These are phyloP conservation scores for Dillenia suffruticosa DNA, from an alignment of 164 flowering plant species.

Conservation along the genomic window DNA sequence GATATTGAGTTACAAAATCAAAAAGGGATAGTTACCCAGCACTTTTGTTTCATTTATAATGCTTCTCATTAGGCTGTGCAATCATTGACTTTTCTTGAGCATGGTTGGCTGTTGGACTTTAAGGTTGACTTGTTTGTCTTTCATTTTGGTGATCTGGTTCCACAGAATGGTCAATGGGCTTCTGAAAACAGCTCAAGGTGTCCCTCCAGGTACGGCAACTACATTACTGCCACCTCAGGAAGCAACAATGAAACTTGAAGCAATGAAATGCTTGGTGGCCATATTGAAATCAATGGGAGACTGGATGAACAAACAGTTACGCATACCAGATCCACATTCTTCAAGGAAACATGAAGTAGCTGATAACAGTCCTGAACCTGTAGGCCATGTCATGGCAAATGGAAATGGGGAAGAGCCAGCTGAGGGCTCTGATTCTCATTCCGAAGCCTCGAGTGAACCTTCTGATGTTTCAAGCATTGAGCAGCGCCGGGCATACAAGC, in stretches of 20 bases:
- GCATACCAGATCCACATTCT: conserved; percentile 81
- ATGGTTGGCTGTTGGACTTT: not conserved
- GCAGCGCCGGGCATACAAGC: conserved; percentile 99
- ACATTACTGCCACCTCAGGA: conserved; percentile 93
- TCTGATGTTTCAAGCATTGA: conserved; percentile 84
- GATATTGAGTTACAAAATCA: not conserved
- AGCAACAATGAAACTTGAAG: conserved; percentile 85
- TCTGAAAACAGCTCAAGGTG: conserved; percentile 99
- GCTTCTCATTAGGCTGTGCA: not conserved
- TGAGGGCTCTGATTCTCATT: conserved; percentile 80
- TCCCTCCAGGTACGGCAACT: conserved; percentile 78
- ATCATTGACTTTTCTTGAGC: not conserved
- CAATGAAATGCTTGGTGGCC: conserved; percentile 88
- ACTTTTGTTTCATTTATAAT: not conserved
- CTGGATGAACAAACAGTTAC: conserved; percentile 96
- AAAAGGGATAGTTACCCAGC: not conserved
- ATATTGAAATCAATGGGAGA: conserved; percentile 94
- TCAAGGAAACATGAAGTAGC: conserved; percentile 51
- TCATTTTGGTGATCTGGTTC: conserved; percentile 10
- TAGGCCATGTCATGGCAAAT: conserved; percentile 47
- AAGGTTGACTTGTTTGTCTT: conserved; percentile 1
- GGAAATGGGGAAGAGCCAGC: conserved; percentile 73
- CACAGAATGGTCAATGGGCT: conserved; percentile 98
- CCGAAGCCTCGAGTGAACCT: conserved; percentile 77
- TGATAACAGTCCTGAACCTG: conserved; percentile 58